Evolutionary conservation across 75 land plant genomes (phyloP), one percentile per base, ranked within the genome.

Genomic region (Picea sitchensis): DNA sequence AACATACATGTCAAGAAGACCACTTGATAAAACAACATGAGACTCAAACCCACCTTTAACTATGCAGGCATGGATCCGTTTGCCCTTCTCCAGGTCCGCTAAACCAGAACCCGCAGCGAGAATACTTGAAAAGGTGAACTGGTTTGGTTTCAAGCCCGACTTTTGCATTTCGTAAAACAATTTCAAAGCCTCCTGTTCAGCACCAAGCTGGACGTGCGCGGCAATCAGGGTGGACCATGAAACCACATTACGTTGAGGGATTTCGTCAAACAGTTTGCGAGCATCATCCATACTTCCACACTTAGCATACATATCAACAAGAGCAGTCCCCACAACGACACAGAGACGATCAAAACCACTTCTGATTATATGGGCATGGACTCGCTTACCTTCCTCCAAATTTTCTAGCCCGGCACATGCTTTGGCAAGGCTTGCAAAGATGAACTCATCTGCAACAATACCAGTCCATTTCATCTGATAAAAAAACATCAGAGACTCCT

Each of bases 211-310:
- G 14, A 75, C 65, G 75, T 86, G 86, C 14, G 67, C 84, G 17
- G 76, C 67, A 26, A 88, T 80, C 67, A 86, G 44, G 3, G 60
- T 21, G 65, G 74, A 79, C 90, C 92, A 87, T 38, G 83, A 84
- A 20, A 81, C 79, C 6, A 83, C 64, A 78, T 88, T 80, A 67
- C 77, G 59, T 18, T 61, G 21, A n/a, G 21, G 63, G 5, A 61
- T 61, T 61, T 18, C 63, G 18, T 61, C 63, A 5, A 61, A 61
- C 4, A 61, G 21, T 3, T 18, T 18, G 63, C 63, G 17, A 61
- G 63, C 18, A 3, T 61, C 21, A 4, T 18, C 63, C 63, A 61
- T 18, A 18, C 21, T n/a, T 61, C 63, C 20, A n/a, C 63, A 61
- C 21, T 61, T 61, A 4, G 5, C 21, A n/a, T 61, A 61, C 63